Base-by-base conservation (phyloP, 2,329 filamentous ascomycete genomes). In the Podosphaera aphanis region DNA sequence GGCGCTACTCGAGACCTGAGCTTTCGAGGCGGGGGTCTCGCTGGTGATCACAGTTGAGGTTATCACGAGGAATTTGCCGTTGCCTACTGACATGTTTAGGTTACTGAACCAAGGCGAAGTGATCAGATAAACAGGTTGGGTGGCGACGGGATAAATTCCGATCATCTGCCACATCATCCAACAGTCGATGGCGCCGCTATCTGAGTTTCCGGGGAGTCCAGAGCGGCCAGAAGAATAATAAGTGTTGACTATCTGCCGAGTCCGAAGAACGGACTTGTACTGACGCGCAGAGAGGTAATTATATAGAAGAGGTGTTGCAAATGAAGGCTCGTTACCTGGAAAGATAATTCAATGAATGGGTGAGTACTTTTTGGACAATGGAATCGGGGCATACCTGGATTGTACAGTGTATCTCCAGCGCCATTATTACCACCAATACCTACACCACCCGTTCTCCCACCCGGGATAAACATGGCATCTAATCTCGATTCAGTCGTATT, bases 161-260 rank as follows among this genome's bases (percentile, higher is more conserved):
- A 80, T 66, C 66, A 79, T 77, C 51, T 70, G 72, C 71, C 77
- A 81, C 13, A 79, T 59, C 4, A 79, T 59, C 71, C 75, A 80
- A 11, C 69, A 73, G 57, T 82, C 75, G 76, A 83, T 81, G 8
- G 78, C 74, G 6, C 78, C 78, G 2, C 75, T 75, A 56, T 83
- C 78, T 38, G 48, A 49, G 19, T 82, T 81, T 0, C 78, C 78
- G 0, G 77, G 78, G 1, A 82, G 63, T 0, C 78, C 78, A 11
- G 55, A 55, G 0, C 65, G 1, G 61, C 0, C 68, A 67, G 2
- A 69, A 62, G 44, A 62, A 59, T 79, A 80, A 61, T 71, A 74
- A 10, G 62, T 60, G 50, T 73, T 70, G 20, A 74, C 74, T 42
- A 77, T 64, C 47, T 62, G 62, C 43, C 77, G 69, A 38, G 69